Conservation (phyloP, 257 asterid genomes). For the Knoxia roxburghii region DNA sequence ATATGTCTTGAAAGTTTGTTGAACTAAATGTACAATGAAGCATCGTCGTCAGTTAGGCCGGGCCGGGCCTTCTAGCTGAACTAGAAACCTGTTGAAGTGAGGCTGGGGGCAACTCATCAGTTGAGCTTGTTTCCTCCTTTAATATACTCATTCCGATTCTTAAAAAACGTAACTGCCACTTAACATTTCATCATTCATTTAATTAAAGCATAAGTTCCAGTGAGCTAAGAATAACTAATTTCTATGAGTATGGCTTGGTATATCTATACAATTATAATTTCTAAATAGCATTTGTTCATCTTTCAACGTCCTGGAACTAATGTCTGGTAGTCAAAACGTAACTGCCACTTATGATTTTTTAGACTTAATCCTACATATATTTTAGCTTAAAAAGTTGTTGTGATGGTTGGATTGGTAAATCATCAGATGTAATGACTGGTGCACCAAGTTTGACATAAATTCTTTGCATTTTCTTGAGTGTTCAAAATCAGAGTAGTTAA, state of each 20-base stretch:
- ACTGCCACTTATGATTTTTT: not conserved
- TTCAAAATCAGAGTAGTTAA: not conserved
- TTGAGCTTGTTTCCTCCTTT: not conserved
- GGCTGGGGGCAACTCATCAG: not conserved
- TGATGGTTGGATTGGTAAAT: conserved; percentile 1
- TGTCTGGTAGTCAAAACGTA: no score
- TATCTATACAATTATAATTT: not conserved
- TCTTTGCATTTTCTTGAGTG: not conserved
- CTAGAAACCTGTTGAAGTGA: not conserved
- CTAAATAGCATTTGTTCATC: not conserved
- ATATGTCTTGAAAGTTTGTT: not conserved
- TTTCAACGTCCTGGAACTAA: not conserved
- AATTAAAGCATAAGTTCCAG: not conserved
- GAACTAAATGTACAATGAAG: not conserved
- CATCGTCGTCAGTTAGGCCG: not conserved
- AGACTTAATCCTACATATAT: not conserved
- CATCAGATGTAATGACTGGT: not conserved
- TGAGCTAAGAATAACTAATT: not conserved
- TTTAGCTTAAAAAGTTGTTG: not conserved
- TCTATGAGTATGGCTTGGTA: not conserved
- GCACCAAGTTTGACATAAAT: not conserved
- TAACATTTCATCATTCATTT: not conserved
- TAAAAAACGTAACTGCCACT: no score
- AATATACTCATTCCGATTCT: not conserved
- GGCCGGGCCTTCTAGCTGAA: conserved; percentile 2